phyloP scores from a whole-genome alignment of 2,329 filamentous ascomycete genomes.

The Celoporthe dispersa region DNA sequence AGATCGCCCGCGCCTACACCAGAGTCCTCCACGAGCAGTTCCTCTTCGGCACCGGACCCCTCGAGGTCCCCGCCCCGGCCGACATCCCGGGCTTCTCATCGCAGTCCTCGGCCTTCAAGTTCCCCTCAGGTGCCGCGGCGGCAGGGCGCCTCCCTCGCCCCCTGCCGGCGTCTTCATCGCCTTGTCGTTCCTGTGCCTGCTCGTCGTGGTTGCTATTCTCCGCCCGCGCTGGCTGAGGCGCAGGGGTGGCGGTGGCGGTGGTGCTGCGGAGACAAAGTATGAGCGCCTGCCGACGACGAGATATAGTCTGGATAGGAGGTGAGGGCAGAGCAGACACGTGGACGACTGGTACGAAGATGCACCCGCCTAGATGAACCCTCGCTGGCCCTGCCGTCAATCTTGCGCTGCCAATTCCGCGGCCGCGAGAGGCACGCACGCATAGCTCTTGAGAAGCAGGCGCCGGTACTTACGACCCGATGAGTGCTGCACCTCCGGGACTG shows the following conservation, averaged over 20 bases:
- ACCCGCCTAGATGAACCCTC: too few species aligned
- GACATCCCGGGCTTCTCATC: slow-evolving; percentile 5
- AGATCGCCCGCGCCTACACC: slow-evolving; percentile 47
- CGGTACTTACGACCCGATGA: too few species aligned
- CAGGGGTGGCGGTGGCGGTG: neutral
- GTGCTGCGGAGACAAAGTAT: slow-evolving; percentile 6
- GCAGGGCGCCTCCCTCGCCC: neutral
- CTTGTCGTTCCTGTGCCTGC: slow-evolving; percentile 9
- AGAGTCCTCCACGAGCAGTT: slow-evolving; percentile 36
- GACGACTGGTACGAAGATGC: too few species aligned
- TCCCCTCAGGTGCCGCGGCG: neutral
- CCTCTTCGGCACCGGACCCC: slow-evolving; percentile 31
- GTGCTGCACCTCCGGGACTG: too few species aligned
- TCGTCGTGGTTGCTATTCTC: slow-evolving; percentile 8
- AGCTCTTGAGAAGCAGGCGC: too few species aligned
- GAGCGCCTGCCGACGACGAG: neutral
- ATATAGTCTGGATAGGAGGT: neutral
- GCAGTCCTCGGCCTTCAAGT: neutral
- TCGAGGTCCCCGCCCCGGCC: slow-evolving; percentile 33
- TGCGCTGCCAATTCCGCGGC: neutral
- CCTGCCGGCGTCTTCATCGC: slow-evolving; percentile 11
- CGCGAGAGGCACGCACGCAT: too few species aligned
- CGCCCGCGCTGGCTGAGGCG: slow-evolving; percentile 22
- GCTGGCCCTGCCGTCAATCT: too few species aligned
- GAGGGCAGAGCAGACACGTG: neutral